Conservation (phyloP, 306 rosid genomes). For the Lathyrus tuberosus region DNA sequence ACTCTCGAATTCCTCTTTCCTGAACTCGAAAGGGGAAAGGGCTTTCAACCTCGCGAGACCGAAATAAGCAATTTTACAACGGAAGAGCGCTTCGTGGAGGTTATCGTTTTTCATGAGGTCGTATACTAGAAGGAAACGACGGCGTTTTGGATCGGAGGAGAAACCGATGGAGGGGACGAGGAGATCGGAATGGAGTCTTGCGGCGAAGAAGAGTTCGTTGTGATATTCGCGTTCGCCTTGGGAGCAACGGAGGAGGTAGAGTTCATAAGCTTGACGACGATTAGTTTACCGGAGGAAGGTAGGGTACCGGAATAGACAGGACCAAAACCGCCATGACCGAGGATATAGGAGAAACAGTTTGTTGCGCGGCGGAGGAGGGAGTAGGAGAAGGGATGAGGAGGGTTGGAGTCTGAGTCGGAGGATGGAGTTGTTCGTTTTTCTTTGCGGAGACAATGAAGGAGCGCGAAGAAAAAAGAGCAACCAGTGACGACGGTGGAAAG, state of each 20-base stretch:
- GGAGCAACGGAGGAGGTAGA: conserved; percentile 42
- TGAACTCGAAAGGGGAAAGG: too few species aligned
- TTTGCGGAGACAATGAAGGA: conserved; percentile 62
- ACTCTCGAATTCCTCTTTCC: too few species aligned
- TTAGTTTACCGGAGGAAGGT: conserved; percentile 47
- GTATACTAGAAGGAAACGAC: conserved; percentile 74
- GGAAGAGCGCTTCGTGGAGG: too few species aligned
- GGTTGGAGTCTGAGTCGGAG: conserved; percentile 55
- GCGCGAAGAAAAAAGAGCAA: conserved; percentile 58
- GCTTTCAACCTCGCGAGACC: too few species aligned
- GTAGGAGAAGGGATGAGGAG: conserved; percentile 74
- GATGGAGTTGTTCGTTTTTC: conserved; percentile 67
- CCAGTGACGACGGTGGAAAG: conserved; percentile 13
- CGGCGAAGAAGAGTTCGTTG: conserved; percentile 87
- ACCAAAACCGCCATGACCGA: conserved; percentile 95
- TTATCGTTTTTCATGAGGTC: too few species aligned
- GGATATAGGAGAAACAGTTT: conserved; percentile 72
- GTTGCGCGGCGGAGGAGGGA: conserved; percentile 88
- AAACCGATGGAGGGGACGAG: conserved; percentile 69
- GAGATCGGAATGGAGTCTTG: conserved; percentile 53
- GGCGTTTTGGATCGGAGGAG: conserved; percentile 68
- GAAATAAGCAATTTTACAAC: too few species aligned
- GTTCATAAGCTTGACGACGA: conserved; percentile 95
- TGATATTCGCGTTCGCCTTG: conserved; percentile 96
- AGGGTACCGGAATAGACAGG: conserved; percentile 70